A percentile compares a stretch with the other conserved stretches of the same genome.
phyloP scores from a whole-genome alignment of 441 rosid species.

The Sinapis alba region DNA sequence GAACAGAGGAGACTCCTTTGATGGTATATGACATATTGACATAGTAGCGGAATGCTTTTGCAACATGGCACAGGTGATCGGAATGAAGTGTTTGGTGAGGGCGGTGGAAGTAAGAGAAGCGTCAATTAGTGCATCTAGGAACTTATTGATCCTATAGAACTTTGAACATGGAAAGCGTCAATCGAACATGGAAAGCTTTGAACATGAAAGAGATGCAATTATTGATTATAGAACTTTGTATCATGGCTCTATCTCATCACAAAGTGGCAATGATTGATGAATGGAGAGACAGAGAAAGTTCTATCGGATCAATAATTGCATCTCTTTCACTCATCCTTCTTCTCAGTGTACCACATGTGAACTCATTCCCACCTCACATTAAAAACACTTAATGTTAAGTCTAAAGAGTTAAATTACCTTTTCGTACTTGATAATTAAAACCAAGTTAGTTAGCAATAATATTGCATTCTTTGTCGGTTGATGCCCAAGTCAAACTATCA shows the following conservation, averaged over 20 bases:
- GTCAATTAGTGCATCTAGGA: slow-evolving; percentile 52
- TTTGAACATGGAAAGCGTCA: no score
- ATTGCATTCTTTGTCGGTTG: background rate
- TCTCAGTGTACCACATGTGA: slow-evolving; percentile 21
- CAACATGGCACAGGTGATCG: slow-evolving; percentile 50
- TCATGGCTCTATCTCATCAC: slow-evolving; percentile 40
- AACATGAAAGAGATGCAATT: no score
- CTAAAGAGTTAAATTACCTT: background rate
- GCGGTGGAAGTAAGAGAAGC: slow-evolving; percentile 57
- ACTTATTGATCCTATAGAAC: no score
- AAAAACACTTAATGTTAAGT: background rate
- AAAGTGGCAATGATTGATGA: slow-evolving; percentile 53
- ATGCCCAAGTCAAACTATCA: slow-evolving; percentile 17
- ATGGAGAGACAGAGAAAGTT: slow-evolving; percentile 48
- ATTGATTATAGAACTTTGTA: no score
- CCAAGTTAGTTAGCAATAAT: background rate
- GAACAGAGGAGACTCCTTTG: slow-evolving; percentile 15
- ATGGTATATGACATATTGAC: slow-evolving; percentile 17
- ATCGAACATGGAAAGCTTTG: no score
- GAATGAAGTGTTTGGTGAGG: slow-evolving; percentile 54
- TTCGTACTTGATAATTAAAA: background rate
- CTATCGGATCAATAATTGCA: slow-evolving; percentile 5
- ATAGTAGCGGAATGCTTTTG: slow-evolving; percentile 66
- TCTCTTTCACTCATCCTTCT: slow-evolving; percentile 8
- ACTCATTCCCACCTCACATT: slow-evolving; percentile 5